A percentile compares a stretch with the other conserved stretches of the same genome.
Evolutionary conservation across 225 moss, liverwort and hornwort species (phyloP).

Genomic region (Rhytidiadelphus loreus): DNA sequence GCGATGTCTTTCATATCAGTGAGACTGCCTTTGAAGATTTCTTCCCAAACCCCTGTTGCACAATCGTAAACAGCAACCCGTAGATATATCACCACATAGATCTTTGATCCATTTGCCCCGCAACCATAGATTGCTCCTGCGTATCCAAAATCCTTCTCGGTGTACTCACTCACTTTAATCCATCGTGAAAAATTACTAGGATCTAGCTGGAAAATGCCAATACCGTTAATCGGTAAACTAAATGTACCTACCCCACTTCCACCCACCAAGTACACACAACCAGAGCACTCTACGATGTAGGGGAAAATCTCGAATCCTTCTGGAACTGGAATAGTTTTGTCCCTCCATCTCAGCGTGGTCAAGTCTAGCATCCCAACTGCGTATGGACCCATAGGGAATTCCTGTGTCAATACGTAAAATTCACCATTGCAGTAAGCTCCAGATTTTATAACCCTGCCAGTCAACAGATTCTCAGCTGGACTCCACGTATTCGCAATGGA

Average conservation of each 20-base stretch:
- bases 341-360: conserved; percentile 10
- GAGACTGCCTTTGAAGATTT: conserved; percentile 8
- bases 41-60: conserved; percentile 10
- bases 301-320: background rate
- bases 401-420: conserved; percentile 3
- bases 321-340: background rate
- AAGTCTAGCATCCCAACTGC: conserved; percentile 10
- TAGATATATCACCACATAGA: conserved; percentile 16
- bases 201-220: conserved; percentile 24
- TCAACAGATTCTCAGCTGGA: background rate
- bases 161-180: conserved; percentile 19
- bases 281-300: conserved; percentile 10
- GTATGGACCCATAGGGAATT: background rate
- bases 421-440: conserved; percentile 12
- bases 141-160: background rate
- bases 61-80: conserved; percentile 16
- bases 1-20: conserved; percentile 20
- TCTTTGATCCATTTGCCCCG: conserved; percentile 1
- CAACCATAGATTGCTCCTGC: conserved; percentile 12
- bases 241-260: background rate
- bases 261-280: conserved; percentile 18
- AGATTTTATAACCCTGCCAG: background rate
- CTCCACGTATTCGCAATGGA: conserved; percentile 12
- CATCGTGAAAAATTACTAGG: background rate
- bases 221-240: background rate